Percentiles rank a stretch among this genome's conserved stretches.
These are phyloP conservation scores for Trametes sanguinea DNA, from an alignment of 768 basidiomycete genomes.

Conservation along the genomic window DNA sequence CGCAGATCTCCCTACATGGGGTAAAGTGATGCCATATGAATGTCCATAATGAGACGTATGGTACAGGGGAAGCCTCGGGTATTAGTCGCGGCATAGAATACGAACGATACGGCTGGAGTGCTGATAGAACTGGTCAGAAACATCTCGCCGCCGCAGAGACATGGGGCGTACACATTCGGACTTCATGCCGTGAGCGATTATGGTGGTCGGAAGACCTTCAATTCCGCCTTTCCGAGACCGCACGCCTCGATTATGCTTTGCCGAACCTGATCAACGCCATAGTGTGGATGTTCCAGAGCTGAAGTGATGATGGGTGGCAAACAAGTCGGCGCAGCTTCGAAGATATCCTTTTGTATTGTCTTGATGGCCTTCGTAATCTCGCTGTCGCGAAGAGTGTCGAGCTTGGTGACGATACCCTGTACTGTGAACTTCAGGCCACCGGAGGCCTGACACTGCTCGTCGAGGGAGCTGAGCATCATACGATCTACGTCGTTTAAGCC, in stretches of 20 bases:
- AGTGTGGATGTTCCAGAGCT: constrained; percentile 46
- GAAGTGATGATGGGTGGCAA: constrained; percentile 66
- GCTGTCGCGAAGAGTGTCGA: constrained; percentile 48
- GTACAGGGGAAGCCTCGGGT: constrained; percentile 5
- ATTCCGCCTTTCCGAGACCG: constrained; percentile 35
- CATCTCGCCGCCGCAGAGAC: background rate
- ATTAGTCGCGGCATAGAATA: background rate
- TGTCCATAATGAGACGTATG: background rate
- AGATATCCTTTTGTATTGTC: constrained; percentile 52
- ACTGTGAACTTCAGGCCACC: constrained; percentile 53
- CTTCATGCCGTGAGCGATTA: background rate
- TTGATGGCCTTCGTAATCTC: constrained; percentile 40
- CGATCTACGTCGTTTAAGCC: constrained; percentile 56
- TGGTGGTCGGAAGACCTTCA: constrained; percentile 11
- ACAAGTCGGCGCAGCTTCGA: constrained; percentile 57
- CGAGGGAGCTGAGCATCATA: constrained; percentile 61
- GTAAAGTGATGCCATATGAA: background rate
- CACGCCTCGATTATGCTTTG: constrained; percentile 63
- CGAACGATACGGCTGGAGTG: background rate
- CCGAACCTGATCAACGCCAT: constrained; percentile 60
- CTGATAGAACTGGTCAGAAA: background rate
- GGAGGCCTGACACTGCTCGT: constrained; percentile 37
- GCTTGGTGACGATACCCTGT: constrained; percentile 75
- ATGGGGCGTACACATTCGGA: background rate
- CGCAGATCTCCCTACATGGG: constrained; percentile 8